Base-by-base conservation (phyloP, 1,284 basidiomycete species). In the Ustilago xerochloae region DNA sequence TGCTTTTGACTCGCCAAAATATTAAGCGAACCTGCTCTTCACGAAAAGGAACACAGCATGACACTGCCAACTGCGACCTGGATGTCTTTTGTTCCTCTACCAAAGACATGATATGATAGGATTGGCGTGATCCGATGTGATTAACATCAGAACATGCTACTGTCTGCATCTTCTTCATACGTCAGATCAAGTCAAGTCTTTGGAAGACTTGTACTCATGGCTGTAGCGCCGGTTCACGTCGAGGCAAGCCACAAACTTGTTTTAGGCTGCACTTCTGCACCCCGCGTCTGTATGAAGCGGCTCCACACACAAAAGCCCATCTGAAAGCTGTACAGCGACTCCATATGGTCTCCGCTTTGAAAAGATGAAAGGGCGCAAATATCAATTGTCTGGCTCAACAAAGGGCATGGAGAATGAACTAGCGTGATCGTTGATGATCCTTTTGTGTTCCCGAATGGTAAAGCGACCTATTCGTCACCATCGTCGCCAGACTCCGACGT, bases 1-100 rank as follows among this genome's bases (percentile, higher is more conserved):
- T 47, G n/a, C 35, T 49, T 13, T 49, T 51, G 49, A 16, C 49
- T 51, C 49, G 49, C 49, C 15, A 51, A 51, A 7, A 35, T 35
- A 32, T 49, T n/a, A n/a, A 49, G 47, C 4, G 47, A 49, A n/a
- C n/a, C n/a, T n/a, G n/a, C n/a, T n/a, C n/a, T n/a, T n/a, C 28
- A 36, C 26, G 18, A 35, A 35, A 35, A 49, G 47, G 29, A 20
- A 15, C 18, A 33, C 22, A n/a, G n/a, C n/a, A 12, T 32, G n/a
- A 15, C 10, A 16, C 15, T 28, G 43, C 16, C 10, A 13, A 15
- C 45, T 29, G 45, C 45, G 22, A 47, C 45, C 8, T 47, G 41
- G 22, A 28, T 43, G 22, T 13, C 9, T 13, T 18, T 13, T 26
- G 32, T 33, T 15, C 32, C 4, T 9, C 9, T 9, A 33, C 10